Conservation (phyloP, 2,329 filamentous ascomycete species). For the Colletotrichum orchidophilum region DNA sequence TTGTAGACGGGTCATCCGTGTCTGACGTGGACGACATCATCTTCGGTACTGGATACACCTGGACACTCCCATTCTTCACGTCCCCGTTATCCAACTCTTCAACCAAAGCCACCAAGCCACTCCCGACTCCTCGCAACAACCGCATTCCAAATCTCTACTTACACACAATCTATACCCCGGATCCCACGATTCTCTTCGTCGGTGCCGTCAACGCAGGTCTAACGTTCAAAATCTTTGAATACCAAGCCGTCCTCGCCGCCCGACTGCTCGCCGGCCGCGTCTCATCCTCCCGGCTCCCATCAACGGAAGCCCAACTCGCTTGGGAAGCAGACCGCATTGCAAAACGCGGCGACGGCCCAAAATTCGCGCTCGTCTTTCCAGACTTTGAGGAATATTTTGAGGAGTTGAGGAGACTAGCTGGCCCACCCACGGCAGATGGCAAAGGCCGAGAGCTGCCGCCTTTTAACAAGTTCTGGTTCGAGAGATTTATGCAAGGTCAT, state of each 20-base stretch:
- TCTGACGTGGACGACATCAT: constrained; percentile 68
- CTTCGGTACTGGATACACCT: constrained; percentile 74
- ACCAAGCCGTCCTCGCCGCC: constrained; percentile 71
- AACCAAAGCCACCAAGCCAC: background rate
- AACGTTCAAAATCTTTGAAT: constrained; percentile 76
- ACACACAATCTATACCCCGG: constrained; percentile 63
- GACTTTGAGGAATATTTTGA: constrained; percentile 75
- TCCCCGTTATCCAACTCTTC: constrained; percentile 53
- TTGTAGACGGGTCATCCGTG: constrained; percentile 63
- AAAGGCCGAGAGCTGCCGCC: constrained; percentile 55
- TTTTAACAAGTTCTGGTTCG: constrained; percentile 57
- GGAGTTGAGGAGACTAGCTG: constrained; percentile 57
- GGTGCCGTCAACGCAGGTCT: constrained; percentile 66
- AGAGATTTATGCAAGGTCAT: constrained; percentile 62
- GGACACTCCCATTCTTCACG: constrained; percentile 69
- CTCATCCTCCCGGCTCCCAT: constrained; percentile 54
- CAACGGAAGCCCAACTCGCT: constrained; percentile 53
- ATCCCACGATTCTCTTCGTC: constrained; percentile 65
- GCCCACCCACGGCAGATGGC: constrained; percentile 51
- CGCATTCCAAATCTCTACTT: constrained; percentile 65
- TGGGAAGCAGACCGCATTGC: constrained; percentile 68
- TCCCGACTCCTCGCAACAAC: constrained; percentile 55
- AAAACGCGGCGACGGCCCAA: constrained; percentile 63
- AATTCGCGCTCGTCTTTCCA: constrained; percentile 66
- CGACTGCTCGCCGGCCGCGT: constrained; percentile 63